Conservation (phyloP, 441 rosid species). For the Flueggea neowawraea region DNA sequence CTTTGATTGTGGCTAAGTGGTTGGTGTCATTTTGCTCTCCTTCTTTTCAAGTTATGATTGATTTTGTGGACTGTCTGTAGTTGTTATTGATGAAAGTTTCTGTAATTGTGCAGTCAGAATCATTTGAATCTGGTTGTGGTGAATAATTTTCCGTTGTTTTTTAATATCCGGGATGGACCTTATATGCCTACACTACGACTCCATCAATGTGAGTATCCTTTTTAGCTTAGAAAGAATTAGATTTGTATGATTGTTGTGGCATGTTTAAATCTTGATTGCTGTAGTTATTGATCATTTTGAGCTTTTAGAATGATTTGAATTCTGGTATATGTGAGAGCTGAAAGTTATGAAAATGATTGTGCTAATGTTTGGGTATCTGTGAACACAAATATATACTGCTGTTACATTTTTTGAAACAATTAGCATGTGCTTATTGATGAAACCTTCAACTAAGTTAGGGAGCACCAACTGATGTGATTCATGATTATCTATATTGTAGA, state of each 20-base stretch:
- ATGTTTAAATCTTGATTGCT: not conserved
- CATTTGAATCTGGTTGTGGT: constrained; percentile 91
- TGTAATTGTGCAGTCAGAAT: constrained; percentile 66
- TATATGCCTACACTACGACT: constrained; percentile 97
- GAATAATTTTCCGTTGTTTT: constrained; percentile 88
- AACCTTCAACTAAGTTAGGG: too few relatives aligned
- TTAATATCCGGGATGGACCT: constrained; percentile 96
- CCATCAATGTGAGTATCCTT: constrained; percentile 59
- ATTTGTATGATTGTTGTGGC: constrained; percentile 6
- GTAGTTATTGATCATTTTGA: not conserved
- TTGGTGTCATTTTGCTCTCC: constrained; percentile 24
- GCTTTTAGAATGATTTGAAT: too few relatives aligned
- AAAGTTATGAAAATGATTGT: too few relatives aligned
- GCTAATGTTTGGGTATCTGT: too few relatives aligned
- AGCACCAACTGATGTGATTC: too few relatives aligned
- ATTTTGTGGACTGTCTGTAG: not conserved
- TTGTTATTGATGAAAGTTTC: not conserved
- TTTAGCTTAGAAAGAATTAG: constrained; percentile 7
- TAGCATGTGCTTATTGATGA: too few relatives aligned
- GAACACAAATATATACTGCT: too few relatives aligned
- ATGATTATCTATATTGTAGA: not conserved
- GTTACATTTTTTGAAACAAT: too few relatives aligned
- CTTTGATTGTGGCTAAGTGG: constrained; percentile 90
- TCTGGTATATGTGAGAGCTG: too few relatives aligned
- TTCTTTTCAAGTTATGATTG: not conserved